Evolutionary conservation across 2,329 filamentous ascomycete species (phyloP).

Genomic region (Alternaria dauci): DNA sequence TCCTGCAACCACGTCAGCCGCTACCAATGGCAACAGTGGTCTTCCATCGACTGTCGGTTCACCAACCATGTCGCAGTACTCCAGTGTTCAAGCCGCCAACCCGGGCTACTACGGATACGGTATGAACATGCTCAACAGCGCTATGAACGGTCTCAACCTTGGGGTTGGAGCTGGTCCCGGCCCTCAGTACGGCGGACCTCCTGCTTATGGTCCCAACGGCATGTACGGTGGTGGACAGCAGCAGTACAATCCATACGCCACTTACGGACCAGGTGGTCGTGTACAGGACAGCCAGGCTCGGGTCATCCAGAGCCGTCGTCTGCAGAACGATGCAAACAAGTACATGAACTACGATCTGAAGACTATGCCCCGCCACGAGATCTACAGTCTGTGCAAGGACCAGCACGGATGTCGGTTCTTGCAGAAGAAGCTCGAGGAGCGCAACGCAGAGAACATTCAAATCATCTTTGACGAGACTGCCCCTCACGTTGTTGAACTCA

Average conservation of each 20-base stretch:
- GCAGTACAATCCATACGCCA: constrained; percentile 42
- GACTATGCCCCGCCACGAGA: constrained; percentile 75
- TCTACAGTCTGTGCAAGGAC: constrained; percentile 94
- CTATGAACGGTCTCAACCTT: constrained; percentile 69
- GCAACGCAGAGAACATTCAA: constrained; percentile 81
- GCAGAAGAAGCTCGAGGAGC: constrained; percentile 96
- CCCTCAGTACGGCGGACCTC: constrained; percentile 52
- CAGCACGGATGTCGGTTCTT: constrained; percentile 97
- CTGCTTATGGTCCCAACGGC: constrained; percentile 31
- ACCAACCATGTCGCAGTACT: constrained; percentile 46
- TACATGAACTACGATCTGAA: constrained; percentile 86
- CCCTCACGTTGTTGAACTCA: constrained; percentile 92
- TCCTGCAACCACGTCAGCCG: constrained; percentile 60
- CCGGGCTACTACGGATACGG: constrained; percentile 62
- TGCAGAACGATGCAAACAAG: constrained; percentile 73
- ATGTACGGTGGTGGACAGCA: constrained; percentile 34
- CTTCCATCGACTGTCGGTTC: constrained; percentile 37
- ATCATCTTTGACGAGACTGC: constrained; percentile 96
- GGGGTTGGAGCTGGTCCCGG: constrained; percentile 29
- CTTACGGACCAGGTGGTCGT: constrained; percentile 56
- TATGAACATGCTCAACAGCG: constrained; percentile 71
- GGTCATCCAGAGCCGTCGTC: constrained; percentile 77
- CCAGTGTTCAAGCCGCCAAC: constrained; percentile 27
- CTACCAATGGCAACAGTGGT: constrained; percentile 27
- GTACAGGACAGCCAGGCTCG: constrained; percentile 78